These are phyloP conservation scores for Kurtzmaniella natalensis DNA, from an alignment of 1,139 yeast species.

Conservation along the genomic window DNA sequence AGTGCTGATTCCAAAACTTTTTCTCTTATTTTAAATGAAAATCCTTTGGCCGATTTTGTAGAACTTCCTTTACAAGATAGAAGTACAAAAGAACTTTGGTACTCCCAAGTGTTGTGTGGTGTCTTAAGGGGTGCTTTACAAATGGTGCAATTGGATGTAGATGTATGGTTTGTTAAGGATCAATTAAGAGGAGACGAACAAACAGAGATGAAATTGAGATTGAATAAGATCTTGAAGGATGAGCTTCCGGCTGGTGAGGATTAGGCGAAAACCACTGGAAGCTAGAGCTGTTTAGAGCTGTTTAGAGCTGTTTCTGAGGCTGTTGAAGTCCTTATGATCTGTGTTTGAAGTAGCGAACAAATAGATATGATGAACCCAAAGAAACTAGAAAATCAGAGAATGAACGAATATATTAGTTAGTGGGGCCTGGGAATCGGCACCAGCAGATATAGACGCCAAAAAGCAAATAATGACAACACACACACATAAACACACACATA, in stretches of 20 bases:
- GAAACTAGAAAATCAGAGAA: too few species aligned
- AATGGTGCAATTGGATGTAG: slow-evolving; percentile 94
- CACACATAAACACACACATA: too few species aligned
- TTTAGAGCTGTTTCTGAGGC: neutral
- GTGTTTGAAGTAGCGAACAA: too few species aligned
- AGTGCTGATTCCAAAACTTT: slow-evolving; percentile 70
- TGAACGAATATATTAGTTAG: too few species aligned
- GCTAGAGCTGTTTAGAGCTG: neutral
- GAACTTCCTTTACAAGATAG: slow-evolving; percentile 79
- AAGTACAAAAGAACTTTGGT: slow-evolving; percentile 79
- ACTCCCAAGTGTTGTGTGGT: slow-evolving; percentile 86
- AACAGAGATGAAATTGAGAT: slow-evolving; percentile 74
- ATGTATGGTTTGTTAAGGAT: slow-evolving; percentile 76
- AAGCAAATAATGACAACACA: too few species aligned
- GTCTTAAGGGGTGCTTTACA: slow-evolving; percentile 88
- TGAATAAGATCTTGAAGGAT: slow-evolving; percentile 74
- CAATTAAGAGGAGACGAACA: slow-evolving; percentile 75
- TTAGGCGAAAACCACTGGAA: slow-evolving; percentile 22
- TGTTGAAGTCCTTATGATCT: too few species aligned
- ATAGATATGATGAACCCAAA: too few species aligned
- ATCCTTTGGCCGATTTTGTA: slow-evolving; percentile 92
- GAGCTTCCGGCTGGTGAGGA: slow-evolving; percentile 98
- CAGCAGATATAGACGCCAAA: too few species aligned
- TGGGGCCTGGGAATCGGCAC: too few species aligned
- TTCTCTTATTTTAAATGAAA: slow-evolving; percentile 70